These are phyloP conservation scores for Erodium texanum DNA, from an alignment of 441 rosid species.

Conservation along the genomic window DNA sequence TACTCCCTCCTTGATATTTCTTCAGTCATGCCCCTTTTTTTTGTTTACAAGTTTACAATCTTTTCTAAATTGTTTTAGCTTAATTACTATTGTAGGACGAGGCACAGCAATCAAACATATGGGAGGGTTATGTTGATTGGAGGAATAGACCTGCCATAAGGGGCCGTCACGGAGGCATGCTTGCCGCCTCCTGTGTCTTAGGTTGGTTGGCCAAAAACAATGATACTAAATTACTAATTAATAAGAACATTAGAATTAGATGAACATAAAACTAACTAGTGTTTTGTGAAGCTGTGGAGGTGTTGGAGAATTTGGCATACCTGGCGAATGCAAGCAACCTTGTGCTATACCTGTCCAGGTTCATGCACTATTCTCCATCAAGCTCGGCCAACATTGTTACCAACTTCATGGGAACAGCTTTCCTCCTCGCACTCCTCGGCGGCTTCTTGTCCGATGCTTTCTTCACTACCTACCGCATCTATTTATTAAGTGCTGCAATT, in stretches of 20 bases:
- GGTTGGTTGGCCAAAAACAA: slow-evolving; percentile 24
- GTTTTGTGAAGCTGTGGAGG: slow-evolving; percentile 47
- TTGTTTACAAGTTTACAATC: no score
- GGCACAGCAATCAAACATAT: slow-evolving; percentile 11
- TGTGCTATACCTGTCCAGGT: slow-evolving; percentile 53
- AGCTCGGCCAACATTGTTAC: slow-evolving; percentile 77
- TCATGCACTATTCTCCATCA: slow-evolving; percentile 78
- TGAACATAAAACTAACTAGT: neutral
- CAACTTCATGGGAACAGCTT: slow-evolving; percentile 95
- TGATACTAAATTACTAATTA: neutral
- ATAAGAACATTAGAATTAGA: no score
- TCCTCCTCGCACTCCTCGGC: slow-evolving; percentile 85
- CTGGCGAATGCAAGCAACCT: slow-evolving; percentile 92
- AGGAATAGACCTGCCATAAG: slow-evolving; percentile 50
- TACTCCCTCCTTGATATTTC: neutral
- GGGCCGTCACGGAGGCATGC: slow-evolving; percentile 72
- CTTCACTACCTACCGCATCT: slow-evolving; percentile 65
- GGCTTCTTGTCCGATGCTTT: slow-evolving; percentile 91
- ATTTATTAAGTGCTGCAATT: slow-evolving; percentile 58
- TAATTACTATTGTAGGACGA: slow-evolving; percentile 33
- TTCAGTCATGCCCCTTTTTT: neutral
- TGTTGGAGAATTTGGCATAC: slow-evolving; percentile 83
- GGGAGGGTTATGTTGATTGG: slow-evolving; percentile 76
- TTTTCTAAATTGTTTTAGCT: neutral
- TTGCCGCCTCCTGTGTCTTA: slow-evolving; percentile 70